Evolutionary conservation across 1,139 yeast genomes (phyloP).

Genomic region (Lodderomyces theae): DNA sequence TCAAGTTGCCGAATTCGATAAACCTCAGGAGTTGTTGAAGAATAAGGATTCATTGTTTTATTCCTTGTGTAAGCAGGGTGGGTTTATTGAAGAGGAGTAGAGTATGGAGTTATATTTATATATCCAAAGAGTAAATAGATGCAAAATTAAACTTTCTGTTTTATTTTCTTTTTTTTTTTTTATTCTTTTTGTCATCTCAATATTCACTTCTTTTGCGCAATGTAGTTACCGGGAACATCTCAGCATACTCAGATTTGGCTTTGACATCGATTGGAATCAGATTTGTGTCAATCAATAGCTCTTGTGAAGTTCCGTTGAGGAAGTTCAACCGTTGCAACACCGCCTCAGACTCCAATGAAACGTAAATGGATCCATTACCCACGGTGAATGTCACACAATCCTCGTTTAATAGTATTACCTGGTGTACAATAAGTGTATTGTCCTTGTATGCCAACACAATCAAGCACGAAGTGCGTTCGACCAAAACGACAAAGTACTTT

Average conservation of each 20-base stretch:
- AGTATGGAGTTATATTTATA: too few species aligned
- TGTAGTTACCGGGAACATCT: constrained; percentile 60
- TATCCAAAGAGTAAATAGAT: too few species aligned
- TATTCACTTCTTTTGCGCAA: constrained; percentile 86
- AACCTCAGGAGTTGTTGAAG: constrained; percentile 67
- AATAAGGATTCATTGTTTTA: constrained; percentile 72
- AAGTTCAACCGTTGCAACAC: constrained; percentile 25
- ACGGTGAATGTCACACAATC: constrained; percentile 23
- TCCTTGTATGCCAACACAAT: constrained; percentile 37
- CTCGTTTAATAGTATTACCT: neutral
- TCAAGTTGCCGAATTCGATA: constrained; percentile 79
- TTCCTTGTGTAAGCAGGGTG: constrained; percentile 72
- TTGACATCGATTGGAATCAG: constrained; percentile 34
- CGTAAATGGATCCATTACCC: constrained; percentile 30
- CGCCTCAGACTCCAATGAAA: constrained; percentile 46
- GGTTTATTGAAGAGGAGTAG: constrained; percentile 34
- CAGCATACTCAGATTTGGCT: constrained; percentile 48
- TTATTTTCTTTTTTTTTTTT: too few species aligned
- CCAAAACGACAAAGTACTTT: constrained; percentile 42
- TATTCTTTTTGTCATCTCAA: too few species aligned
- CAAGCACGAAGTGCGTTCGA: constrained; percentile 57
- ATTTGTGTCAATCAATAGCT: constrained; percentile 10
- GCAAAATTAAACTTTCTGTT: too few species aligned
- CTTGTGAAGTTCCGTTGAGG: constrained; percentile 10
- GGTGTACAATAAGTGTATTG: constrained; percentile 22